A percentile compares a stretch with the other conserved stretches of the same genome.
These are phyloP conservation scores for Protea cynaroides DNA, from an alignment of 164 flowering plant genomes.

Conservation along the genomic window DNA sequence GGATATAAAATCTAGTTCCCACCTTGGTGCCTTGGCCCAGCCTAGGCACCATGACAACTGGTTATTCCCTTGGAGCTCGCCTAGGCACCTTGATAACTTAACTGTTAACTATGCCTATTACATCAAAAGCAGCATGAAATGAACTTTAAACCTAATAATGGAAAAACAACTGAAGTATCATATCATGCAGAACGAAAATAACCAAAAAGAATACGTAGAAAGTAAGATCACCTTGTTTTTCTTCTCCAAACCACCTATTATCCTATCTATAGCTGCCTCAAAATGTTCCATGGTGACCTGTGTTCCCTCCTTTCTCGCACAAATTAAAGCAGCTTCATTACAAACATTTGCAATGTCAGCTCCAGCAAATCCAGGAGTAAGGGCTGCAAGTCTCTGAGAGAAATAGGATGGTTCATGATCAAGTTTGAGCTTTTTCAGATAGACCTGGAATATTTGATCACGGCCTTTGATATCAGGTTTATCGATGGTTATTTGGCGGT, in stretches of 20 bases:
- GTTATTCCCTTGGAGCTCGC: too few species aligned
- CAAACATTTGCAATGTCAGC: constrained; percentile 93
- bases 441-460: constrained; percentile 67
- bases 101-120: too few species aligned
- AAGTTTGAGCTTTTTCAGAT: constrained; percentile 64
- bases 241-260: constrained; percentile 92
- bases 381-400: constrained; percentile 84
- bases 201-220: neutral
- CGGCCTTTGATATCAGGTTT: constrained; percentile 87
- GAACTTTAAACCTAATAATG: neutral
- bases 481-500: constrained; percentile 76
- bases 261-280: constrained; percentile 80
- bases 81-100: too few species aligned
- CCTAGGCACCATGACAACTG: too few species aligned
- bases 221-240: constrained; percentile 54
- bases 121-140: neutral
- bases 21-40: too few species aligned
- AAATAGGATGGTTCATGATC: constrained; percentile 63
- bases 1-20: too few species aligned
- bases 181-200: neutral
- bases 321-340: constrained; percentile 89
- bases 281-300: constrained; percentile 67
- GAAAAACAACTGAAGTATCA: neutral
- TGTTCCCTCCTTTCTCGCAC: constrained; percentile 59
- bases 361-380: constrained; percentile 94